Conservation (phyloP, 352 stramenopile species). For the Thraustochytrium sp. region DNA sequence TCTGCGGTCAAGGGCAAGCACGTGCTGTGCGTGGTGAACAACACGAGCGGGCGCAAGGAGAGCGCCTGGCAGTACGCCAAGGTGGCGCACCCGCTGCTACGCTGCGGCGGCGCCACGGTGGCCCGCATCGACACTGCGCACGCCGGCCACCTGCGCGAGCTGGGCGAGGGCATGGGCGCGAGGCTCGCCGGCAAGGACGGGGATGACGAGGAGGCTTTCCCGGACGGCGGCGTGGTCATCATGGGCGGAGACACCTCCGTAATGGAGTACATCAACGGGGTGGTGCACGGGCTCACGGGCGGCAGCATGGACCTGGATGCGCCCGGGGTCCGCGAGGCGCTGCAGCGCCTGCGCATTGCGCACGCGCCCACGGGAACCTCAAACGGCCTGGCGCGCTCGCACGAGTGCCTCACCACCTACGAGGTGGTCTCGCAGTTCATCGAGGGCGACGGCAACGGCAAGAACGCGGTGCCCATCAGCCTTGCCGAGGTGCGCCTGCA, state of each 20-base stretch:
- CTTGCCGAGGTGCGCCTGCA: not conserved
- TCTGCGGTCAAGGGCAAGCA: not conserved
- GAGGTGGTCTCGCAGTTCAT: slow-evolving; percentile 3
- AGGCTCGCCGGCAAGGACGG: not conserved
- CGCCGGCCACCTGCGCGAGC: not conserved
- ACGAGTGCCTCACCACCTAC: not conserved
- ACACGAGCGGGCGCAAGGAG: not conserved
- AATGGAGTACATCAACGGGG: slow-evolving; percentile 8
- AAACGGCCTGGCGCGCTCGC: slow-evolving; percentile 6
- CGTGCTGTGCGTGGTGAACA: slow-evolving; percentile 3
- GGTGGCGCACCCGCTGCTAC: not conserved
- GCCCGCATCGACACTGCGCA: not conserved
- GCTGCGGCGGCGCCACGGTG: not conserved
- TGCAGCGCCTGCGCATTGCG: not conserved
- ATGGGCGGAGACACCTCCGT: slow-evolving; percentile 13
- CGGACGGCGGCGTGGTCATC: not conserved
- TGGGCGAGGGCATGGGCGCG: not conserved
- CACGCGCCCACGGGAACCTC: not conserved
- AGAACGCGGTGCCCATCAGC: not conserved
- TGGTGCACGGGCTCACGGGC: not conserved
- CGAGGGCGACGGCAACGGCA: not conserved
- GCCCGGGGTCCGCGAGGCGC: not conserved
- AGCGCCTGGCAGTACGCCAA: slow-evolving; percentile 1
- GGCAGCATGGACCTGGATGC: not conserved
- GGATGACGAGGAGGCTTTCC: not conserved